phyloP scores from a whole-genome alignment of 1,139 yeast species.

The Hansenula lynferdii region DNA sequence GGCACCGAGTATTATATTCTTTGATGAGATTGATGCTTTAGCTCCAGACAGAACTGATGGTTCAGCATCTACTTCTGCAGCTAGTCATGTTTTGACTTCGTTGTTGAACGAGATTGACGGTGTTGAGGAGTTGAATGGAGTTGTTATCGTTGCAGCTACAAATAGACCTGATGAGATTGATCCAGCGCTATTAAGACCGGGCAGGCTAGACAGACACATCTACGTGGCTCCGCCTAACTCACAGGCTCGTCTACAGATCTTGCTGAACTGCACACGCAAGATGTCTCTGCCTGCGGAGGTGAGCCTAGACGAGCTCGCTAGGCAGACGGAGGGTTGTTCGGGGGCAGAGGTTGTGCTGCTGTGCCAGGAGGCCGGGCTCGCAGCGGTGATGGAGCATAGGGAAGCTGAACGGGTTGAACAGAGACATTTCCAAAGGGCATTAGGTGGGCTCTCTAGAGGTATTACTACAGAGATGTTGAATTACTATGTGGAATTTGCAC shows the following conservation, averaged over 20 bases:
- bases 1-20: conserved; percentile 86
- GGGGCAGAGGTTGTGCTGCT: conserved; percentile 93
- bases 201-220: conserved; percentile 86
- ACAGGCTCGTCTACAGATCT: conserved; percentile 72
- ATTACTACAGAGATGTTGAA: conserved; percentile 81
- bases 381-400: conserved; percentile 79
- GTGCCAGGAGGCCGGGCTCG: conserved; percentile 93
- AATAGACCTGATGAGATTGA: conserved; percentile 92
- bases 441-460: conserved; percentile 63
- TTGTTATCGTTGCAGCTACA: conserved; percentile 91
- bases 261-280: conserved; percentile 59
- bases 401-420: conserved; percentile 47
- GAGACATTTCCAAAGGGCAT: conserved; percentile 69
- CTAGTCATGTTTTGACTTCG: conserved; percentile 84
- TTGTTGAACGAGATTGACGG: conserved; percentile 93
- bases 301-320: conserved; percentile 50
- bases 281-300: conserved; percentile 43
- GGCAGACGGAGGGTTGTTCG: conserved; percentile 78
- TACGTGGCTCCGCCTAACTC: conserved; percentile 89
- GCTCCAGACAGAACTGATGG: conserved; percentile 67
- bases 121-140: conserved; percentile 89
- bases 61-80: conserved; percentile 62
- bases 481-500: conserved; percentile 66
- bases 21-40: conserved; percentile 93
- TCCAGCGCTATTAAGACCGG: conserved; percentile 88